These are phyloP conservation scores for Cercospora citrullina DNA, from an alignment of 2,329 filamentous ascomycete species.

Conservation along the genomic window DNA sequence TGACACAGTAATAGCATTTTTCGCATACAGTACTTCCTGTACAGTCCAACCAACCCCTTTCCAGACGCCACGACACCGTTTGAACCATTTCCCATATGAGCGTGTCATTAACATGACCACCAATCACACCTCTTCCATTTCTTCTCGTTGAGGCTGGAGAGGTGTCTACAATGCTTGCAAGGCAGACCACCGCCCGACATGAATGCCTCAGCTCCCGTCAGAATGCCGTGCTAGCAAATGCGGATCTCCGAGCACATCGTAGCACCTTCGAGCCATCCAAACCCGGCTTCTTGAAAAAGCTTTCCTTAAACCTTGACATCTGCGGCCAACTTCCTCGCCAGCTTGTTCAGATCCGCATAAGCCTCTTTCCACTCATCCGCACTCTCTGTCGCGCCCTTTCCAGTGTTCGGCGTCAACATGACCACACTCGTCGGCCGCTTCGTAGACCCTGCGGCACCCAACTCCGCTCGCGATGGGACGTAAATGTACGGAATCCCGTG, in stretches of 20 bases:
- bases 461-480: conserved; percentile 85
- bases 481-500: conserved; percentile 97
- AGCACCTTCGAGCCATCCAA: neutral
- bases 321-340: conserved; percentile 60
- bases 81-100: neutral
- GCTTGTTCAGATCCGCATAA: conserved; percentile 59
- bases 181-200: neutral
- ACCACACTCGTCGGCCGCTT: conserved; percentile 97
- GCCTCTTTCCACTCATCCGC: conserved; percentile 60
- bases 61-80: conserved; percentile 1
- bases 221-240: neutral
- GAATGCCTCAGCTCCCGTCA: neutral
- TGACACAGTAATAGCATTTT: neutral
- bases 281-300: neutral
- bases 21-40: neutral
- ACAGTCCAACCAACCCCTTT: neutral
- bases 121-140: neutral
- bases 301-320: conserved; percentile 54
- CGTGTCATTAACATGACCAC: neutral
- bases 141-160: neutral
- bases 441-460: conserved; percentile 88
- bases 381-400: conserved; percentile 50
- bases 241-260: neutral
- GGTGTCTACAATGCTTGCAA: neutral
- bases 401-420: conserved; percentile 65